A percentile compares a stretch with the other conserved stretches of the same genome.
Evolutionary conservation across 2,329 filamentous ascomycete species (phyloP).

Genomic region (Ophiostoma novo-ulmi): DNA sequence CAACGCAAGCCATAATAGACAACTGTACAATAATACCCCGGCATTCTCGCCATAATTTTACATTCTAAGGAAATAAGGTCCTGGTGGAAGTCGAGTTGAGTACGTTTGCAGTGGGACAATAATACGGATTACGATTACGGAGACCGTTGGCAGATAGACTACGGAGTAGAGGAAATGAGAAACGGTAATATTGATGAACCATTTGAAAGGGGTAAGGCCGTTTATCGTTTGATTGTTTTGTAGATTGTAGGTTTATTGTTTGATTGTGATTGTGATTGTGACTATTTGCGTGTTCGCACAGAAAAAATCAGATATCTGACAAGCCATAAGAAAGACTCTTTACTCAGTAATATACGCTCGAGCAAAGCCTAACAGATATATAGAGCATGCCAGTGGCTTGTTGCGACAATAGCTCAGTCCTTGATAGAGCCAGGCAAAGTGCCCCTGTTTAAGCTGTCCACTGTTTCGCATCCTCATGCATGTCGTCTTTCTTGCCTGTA

Average conservation of each 20-base stretch:
- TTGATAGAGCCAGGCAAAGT: too few species aligned
- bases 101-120: slow-evolving; percentile 3
- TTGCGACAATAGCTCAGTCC: too few species aligned
- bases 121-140: neutral
- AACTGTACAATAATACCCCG: neutral
- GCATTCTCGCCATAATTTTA: neutral
- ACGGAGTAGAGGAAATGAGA: neutral
- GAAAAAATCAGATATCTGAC: neutral
- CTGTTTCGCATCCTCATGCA: neutral
- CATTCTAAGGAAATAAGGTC: too few species aligned
- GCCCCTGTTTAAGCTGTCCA: neutral
- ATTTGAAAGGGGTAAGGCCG: neutral
- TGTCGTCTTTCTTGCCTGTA: neutral
- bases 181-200: neutral
- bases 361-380: too few species aligned
- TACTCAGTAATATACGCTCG: too few species aligned
- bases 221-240: neutral
- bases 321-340: neutral
- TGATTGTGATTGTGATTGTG: neutral
- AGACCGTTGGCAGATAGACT: neutral
- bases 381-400: too few species aligned
- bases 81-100: neutral
- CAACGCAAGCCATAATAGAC: neutral
- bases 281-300: neutral
- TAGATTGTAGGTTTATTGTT: neutral